Base-by-base conservation (phyloP, 768 basidiomycete genomes). In the Kwoniella bestiolae region DNA sequence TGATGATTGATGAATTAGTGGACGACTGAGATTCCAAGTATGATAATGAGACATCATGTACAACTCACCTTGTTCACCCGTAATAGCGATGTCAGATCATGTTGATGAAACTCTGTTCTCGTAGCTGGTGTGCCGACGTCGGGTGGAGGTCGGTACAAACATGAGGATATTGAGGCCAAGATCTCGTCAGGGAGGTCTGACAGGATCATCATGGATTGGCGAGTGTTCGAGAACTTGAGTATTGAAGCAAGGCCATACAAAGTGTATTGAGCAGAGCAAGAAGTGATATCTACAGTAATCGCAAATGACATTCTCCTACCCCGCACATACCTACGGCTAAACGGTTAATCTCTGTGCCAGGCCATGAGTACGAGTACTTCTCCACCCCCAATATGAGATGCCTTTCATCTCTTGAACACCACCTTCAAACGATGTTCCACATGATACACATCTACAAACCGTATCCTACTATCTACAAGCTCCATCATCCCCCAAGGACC, bases 51-150 rank as follows among this genome's bases (percentile, higher is more conserved):
- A 26, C n/a, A 52, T 26, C 14, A n/a, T n/a, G n/a, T n/a, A n/a
- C n/a, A 52, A 52, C 50, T 14, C n/a, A 52, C 50, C 50, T 52
- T 52, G 50, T 52, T 52, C 9, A 52, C 50, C 28, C 50, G 50
- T 26, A 52, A 28, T 3, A 52, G 7, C 50, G 50, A 28, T 26
- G 50, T 52, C 28, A 52, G n/a, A 28, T 31, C 50, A 0, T 52
- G 50, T n/a, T 52, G 50, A 52, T 52, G 50, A 26, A 28, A 52
- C n/a, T 26, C 28, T 31, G 1, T 52, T 28, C 50, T 26, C 16
- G 25, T 31, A 11, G n/a, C 26, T 11, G 14, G 5, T 52, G 14
- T 3, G 9, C 50, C 50, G 25, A 52, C n/a, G 5, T 11, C n/a
- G 23, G 50, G 50, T 52, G 29, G 26, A 23, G 50, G 28, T 31